Evolutionary conservation across 352 stramenopile genomes (phyloP), one percentile per base, ranked within the genome.

Genomic region (Plasmopara halstedii): DNA sequence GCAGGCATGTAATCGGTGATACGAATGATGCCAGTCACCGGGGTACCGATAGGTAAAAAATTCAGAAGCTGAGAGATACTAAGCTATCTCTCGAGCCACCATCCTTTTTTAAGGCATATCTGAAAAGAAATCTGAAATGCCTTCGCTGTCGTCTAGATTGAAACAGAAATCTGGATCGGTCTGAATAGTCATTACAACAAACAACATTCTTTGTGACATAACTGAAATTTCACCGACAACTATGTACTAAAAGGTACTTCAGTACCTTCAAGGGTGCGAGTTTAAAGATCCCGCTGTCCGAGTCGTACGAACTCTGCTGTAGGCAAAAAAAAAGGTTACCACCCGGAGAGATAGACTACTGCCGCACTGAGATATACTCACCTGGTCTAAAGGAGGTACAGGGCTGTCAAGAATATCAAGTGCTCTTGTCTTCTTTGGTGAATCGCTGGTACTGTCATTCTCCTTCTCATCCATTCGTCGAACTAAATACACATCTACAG

Each of bases 401-500:
- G 70, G 55, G 21, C 59, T 72, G 35, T 67, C 51, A 18, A 64
- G 53, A 13, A 53, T 29, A 32, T 55, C 51, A 58, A 58, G 11
- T 20, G 50, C 33, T 22, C 41, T 46, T 26, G 33, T 31, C 25
- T 64, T 40, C 40, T 61, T 45, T 35, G 43, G 45, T 6, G 50
- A 50, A 20, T 51, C 40, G 46, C 44, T 36, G 1, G 32, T 49
- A 22, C 21, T 42, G 34, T 58, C 53, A 53, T 53, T 42, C 17
- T 80, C 56, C 23, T 73, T 71, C 21, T 78, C 67, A 29, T 83
- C 70, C 21, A 73, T 64, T 36, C 54, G 72, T 42, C 75, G 80
- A 46, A 96, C 80, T 64, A 96, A 79, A 68, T 93, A 95, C 7
- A 96, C 83, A 58, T 96, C 86, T 22, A 96, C 83, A 3, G 85